phyloP scores from a whole-genome alignment of 2,329 filamentous ascomycete species.

The Sporothrix variecibatus region DNA sequence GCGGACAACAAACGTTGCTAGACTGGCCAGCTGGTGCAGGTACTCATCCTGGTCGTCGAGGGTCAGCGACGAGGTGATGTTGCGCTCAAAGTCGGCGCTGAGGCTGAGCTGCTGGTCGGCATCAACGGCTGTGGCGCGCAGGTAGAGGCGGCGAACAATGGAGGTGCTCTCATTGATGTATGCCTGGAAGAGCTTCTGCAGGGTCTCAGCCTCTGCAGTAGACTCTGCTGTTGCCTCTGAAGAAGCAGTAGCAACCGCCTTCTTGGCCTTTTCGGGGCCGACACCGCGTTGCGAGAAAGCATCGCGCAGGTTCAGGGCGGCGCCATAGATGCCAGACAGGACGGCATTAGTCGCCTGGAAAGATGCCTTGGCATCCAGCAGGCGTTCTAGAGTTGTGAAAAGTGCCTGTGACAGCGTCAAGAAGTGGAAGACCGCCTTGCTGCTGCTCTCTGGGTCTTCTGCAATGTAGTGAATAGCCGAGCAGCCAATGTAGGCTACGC shows the following conservation, averaged over 20 bases:
- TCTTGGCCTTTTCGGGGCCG: conserved; percentile 5
- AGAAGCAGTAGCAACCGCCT: neutral
- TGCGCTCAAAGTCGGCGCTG: conserved; percentile 31
- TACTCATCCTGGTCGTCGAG: conserved; percentile 29
- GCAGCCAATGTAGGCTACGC: conserved; percentile 54
- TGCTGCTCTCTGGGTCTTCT: neutral
- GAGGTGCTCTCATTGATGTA: conserved; percentile 46
- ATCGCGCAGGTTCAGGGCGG: conserved; percentile 40
- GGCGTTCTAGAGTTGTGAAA: conserved; percentile 40
- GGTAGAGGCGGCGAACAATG: conserved; percentile 46
- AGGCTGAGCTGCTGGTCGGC: conserved; percentile 13
- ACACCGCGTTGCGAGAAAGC: conserved; percentile 38
- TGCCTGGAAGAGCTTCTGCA: conserved; percentile 31
- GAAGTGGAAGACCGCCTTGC: conserved; percentile 31
- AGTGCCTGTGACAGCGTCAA: conserved; percentile 30
- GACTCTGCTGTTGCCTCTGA: neutral
- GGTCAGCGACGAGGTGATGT: conserved; percentile 12
- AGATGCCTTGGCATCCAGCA: conserved; percentile 39
- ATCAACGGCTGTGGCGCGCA: conserved; percentile 38
- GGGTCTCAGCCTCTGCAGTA: neutral
- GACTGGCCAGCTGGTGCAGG: conserved; percentile 35
- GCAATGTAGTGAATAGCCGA: conserved; percentile 44
- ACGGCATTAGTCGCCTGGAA: conserved; percentile 44
- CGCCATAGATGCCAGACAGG: conserved; percentile 40
- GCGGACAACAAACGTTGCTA: conserved; percentile 37